Conservation (phyloP, 345 rosid species). For the Salix udensis region DNA sequence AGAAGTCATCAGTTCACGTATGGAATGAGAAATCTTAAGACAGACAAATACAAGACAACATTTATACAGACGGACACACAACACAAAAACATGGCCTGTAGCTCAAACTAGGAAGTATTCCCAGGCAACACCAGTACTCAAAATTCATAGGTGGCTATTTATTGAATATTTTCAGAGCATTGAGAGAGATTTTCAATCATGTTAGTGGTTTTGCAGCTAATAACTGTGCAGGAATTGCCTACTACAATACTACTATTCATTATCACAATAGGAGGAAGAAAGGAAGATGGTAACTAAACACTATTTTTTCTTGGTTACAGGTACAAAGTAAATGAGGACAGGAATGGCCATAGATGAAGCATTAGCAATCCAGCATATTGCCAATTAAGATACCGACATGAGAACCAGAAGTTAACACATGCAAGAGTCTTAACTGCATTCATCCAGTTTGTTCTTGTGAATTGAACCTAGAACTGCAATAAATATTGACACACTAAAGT, state of each 20-base stretch:
- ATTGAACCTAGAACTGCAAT: not conserved
- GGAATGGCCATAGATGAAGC: not conserved
- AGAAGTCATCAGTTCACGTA: not conserved
- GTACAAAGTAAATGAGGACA: not conserved
- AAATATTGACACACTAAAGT: slow-evolving; percentile 3
- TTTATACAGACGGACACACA: not conserved
- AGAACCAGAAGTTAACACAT: not conserved
- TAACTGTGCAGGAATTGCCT: not conserved
- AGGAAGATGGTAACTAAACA: not conserved
- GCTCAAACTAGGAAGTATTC: not conserved
- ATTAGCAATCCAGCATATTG: not conserved
- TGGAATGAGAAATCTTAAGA: not conserved
- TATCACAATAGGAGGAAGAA: not conserved
- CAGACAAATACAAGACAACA: not conserved
- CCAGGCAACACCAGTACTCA: not conserved
- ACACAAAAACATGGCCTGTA: not conserved
- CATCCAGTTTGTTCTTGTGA: not conserved
- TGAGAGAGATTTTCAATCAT: not conserved
- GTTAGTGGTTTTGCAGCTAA: not conserved
- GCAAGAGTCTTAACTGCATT: not conserved
- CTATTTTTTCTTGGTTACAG: not conserved
- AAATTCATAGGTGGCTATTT: not conserved
- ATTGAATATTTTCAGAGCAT: not conserved
- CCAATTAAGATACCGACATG: not conserved
- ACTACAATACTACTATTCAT: not conserved